Evolutionary conservation across 371 early-diverging fungal genomes (phyloP).

Genomic region (Mortierella sp.): DNA sequence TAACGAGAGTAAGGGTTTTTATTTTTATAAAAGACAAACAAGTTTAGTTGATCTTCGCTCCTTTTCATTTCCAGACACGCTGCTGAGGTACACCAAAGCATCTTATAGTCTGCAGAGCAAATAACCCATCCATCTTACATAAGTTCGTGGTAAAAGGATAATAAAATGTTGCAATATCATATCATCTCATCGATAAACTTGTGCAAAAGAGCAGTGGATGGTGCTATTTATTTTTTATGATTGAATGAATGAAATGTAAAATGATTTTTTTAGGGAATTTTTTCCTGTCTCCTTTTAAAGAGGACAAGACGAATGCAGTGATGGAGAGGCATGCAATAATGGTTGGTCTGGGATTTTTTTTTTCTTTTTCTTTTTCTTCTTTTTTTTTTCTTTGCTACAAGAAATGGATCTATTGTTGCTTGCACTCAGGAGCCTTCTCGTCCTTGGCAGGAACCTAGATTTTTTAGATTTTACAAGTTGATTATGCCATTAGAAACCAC

Average conservation of each 20-base stretch:
- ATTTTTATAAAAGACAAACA: constrained; percentile 9
- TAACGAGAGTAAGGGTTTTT: not conserved
- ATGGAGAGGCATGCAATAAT: not conserved
- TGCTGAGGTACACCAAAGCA: not conserved
- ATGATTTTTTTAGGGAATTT: not conserved
- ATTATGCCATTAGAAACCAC: not conserved
- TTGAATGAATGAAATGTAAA: constrained; percentile 2
- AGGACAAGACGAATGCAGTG: constrained; percentile 4
- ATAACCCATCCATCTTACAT: too few species aligned
- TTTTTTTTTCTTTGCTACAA: not conserved
- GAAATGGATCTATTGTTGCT: constrained; percentile 59
- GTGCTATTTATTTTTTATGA: constrained; percentile 5
- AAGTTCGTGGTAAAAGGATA: not conserved
- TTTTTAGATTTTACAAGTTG: constrained; percentile 22
- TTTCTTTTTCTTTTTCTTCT: not conserved
- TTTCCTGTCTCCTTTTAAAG: not conserved
- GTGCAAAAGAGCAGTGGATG: not conserved
- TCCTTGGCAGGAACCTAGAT: constrained; percentile 56
- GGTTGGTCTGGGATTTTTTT: not conserved
- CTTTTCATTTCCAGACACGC: not conserved
- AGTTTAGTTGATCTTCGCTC: constrained; percentile 1
- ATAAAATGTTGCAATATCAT: not conserved
- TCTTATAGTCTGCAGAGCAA: not conserved
- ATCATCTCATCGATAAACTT: not conserved
- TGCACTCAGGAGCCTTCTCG: constrained; percentile 76